Evolutionary conservation across 345 rosid species (phyloP).

Genomic region (Chamaenerion angustifolium): DNA sequence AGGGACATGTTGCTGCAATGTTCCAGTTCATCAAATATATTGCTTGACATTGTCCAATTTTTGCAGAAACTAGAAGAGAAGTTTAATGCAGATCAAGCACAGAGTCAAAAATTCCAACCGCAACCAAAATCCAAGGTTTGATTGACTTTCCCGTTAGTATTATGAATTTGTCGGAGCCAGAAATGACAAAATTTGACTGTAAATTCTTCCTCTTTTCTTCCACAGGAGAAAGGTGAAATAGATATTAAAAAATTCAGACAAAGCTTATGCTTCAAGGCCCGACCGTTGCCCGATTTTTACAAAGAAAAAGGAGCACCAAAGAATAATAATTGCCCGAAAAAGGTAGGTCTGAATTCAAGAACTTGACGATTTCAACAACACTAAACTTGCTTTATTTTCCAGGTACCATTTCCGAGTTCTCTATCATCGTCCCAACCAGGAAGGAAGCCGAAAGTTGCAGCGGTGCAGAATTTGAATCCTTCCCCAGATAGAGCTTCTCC

Average conservation of each 20-base stretch:
- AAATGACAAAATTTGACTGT: too few relatives aligned
- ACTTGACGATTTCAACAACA: background rate
- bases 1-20: background rate
- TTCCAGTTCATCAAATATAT: too few relatives aligned
- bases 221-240: constrained; percentile 53
- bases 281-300: constrained; percentile 83
- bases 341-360: constrained; percentile 19
- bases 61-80: constrained; percentile 84
- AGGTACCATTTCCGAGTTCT: too few relatives aligned
- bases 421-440: constrained; percentile 14
- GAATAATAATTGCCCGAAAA: constrained; percentile 17
- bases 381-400: too few relatives aligned
- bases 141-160: too few relatives aligned
- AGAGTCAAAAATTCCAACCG: constrained; percentile 22
- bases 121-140: constrained; percentile 37
- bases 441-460: constrained; percentile 10
- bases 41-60: background rate
- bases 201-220: constrained; percentile 3
- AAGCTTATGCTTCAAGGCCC: constrained; percentile 83
- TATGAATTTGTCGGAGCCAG: too few relatives aligned
- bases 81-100: constrained; percentile 43
- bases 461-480: background rate
- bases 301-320: constrained; percentile 32
- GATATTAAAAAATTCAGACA: constrained; percentile 48
- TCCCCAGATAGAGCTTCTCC: background rate